Percentiles rank a stretch among this genome's conserved stretches.
Evolutionary conservation across 2,329 filamentous ascomycete genomes (phyloP).

Genomic region (Exophiala alcalophila): DNA sequence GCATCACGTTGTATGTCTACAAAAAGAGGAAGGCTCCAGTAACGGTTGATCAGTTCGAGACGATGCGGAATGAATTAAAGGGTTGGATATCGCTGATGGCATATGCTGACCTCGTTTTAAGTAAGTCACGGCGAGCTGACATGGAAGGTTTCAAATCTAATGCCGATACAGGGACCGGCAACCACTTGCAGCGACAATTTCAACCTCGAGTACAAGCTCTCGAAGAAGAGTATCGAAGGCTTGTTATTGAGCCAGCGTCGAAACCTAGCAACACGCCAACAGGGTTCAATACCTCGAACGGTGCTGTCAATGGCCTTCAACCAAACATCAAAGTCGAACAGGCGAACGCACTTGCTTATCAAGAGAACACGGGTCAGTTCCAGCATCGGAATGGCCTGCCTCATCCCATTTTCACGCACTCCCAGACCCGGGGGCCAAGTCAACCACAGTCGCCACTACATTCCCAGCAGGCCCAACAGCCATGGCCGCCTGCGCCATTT

Average conservation of each 20-base stretch:
- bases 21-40: slow-evolving; percentile 16
- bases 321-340: slow-evolving; percentile 8
- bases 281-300: slow-evolving; percentile 11
- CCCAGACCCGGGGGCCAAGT: slow-evolving; percentile 8
- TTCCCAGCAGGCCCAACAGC: slow-evolving; percentile 11
- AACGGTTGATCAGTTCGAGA: slow-evolving; percentile 28
- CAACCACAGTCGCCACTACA: slow-evolving; percentile 14
- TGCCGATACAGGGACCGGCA: slow-evolving; percentile 21
- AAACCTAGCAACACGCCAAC: slow-evolving; percentile 6
- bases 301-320: not conserved
- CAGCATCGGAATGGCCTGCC: slow-evolving; percentile 13
- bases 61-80: slow-evolving; percentile 30
- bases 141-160: not conserved
- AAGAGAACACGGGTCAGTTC: slow-evolving; percentile 2
- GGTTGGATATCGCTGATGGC: slow-evolving; percentile 30
- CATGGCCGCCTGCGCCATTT: slow-evolving; percentile 13
- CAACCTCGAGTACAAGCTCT: slow-evolving; percentile 27
- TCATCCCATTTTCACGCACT: slow-evolving; percentile 15
- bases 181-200: slow-evolving; percentile 27
- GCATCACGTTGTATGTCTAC: slow-evolving; percentile 29
- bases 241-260: slow-evolving; percentile 18
- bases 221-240: slow-evolving; percentile 24
- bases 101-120: slow-evolving; percentile 29
- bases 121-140: slow-evolving; percentile 8
- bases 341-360: slow-evolving; percentile 2